A percentile compares a stretch with the other conserved stretches of the same genome.
Conservation (phyloP, 2,329 filamentous ascomycete genomes). For the Fusarium armeniacum region DNA sequence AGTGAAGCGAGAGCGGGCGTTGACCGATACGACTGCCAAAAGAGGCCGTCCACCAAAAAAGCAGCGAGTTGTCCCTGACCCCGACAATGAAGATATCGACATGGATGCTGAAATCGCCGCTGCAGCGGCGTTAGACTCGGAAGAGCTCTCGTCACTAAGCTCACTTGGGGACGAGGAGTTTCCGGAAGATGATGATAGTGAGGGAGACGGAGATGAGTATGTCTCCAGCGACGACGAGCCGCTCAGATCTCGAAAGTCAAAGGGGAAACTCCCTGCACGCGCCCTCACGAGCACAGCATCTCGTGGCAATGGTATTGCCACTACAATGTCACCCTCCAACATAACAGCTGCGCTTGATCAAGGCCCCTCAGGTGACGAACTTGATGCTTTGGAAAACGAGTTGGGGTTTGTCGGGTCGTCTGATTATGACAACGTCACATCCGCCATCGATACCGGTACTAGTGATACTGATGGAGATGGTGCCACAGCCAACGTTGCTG, state of each 20-base stretch:
- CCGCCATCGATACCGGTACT: conserved; percentile 11
- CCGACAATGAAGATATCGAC: conserved; percentile 52
- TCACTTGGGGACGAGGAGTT: conserved; percentile 38
- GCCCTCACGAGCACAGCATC: not conserved
- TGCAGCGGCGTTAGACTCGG: conserved; percentile 38
- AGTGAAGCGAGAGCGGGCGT: conserved; percentile 49
- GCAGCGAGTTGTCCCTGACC: conserved; percentile 50
- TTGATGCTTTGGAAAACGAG: conserved; percentile 7
- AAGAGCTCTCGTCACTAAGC: conserved; percentile 16
- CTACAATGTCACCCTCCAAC: not conserved
- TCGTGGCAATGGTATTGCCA: not conserved
- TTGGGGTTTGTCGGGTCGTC: not conserved
- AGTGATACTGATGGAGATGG: conserved; percentile 45
- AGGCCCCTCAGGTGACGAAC: conserved; percentile 12
- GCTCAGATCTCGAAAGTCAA: conserved; percentile 30
- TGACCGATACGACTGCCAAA: conserved; percentile 35
- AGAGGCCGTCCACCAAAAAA: conserved; percentile 51
- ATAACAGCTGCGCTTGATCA: not conserved
- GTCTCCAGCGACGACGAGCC: conserved; percentile 51
- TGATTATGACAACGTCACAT: not conserved
- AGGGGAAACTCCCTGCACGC: conserved; percentile 19
- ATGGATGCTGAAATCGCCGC: conserved; percentile 53
- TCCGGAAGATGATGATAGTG: conserved; percentile 39
- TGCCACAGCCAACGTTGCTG: conserved; percentile 18
- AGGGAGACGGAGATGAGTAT: conserved; percentile 32